These are phyloP conservation scores for Hemisphaericaspora subhashii DNA, from an alignment of 1,139 yeast genomes.

Conservation along the genomic window DNA sequence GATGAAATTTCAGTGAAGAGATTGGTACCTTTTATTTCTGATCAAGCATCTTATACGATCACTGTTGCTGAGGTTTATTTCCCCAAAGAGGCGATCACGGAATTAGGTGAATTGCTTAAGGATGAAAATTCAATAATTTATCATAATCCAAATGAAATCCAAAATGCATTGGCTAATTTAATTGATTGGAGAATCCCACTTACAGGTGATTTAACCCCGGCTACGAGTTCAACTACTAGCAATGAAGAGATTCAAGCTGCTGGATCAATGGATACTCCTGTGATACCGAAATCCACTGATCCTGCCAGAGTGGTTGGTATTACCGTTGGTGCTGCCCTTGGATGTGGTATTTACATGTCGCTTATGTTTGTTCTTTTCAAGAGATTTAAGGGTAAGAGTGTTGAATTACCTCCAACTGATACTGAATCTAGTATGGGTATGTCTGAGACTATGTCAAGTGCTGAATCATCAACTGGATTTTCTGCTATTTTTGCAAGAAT, in stretches of 20 bases:
- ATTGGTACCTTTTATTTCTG: conserved; percentile 63
- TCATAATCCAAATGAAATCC: conserved; percentile 47
- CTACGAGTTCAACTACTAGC: conserved; percentile 19
- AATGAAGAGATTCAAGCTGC: conserved; percentile 20
- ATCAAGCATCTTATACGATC: conserved; percentile 54
- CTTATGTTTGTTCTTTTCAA: conserved; percentile 48
- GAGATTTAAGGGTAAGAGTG: conserved; percentile 26
- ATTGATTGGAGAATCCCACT: conserved; percentile 68
- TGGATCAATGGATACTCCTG: conserved; percentile 44
- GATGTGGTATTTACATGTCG: conserved; percentile 57
- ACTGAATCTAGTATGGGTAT: conserved; percentile 39
- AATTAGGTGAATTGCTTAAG: conserved; percentile 45
- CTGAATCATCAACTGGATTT: conserved; percentile 24
- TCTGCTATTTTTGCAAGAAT: conserved; percentile 36
- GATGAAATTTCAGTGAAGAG: conserved; percentile 53
- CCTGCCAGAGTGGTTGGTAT: conserved; percentile 55
- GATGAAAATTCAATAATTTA: conserved; percentile 50
- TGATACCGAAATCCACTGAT: conserved; percentile 20
- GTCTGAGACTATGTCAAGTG: conserved; percentile 19
- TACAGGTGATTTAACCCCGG: conserved; percentile 40
- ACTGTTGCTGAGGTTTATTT: conserved; percentile 79
- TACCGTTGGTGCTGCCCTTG: conserved; percentile 68
- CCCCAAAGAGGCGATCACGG: conserved; percentile 49
- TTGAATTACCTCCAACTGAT: conserved; percentile 46
- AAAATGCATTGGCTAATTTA: conserved; percentile 50